phyloP scores from a whole-genome alignment of 768 basidiomycete genomes.

The Tulasnella sp. region DNA sequence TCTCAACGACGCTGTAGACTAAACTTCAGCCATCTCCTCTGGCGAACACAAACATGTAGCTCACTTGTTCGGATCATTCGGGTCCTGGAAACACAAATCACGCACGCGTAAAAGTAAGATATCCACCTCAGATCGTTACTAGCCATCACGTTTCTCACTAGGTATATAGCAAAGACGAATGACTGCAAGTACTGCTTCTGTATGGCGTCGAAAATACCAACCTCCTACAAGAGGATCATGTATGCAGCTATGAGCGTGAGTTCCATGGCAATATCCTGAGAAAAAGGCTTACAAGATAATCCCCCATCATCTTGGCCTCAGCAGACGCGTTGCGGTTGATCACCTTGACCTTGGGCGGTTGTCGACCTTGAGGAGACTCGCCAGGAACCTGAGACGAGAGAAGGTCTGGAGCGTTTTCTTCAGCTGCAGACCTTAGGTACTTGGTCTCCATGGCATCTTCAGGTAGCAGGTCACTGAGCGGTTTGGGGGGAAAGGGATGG shows the following conservation, averaged over 20 bases:
- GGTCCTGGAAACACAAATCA: constrained; percentile 50
- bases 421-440: not conserved
- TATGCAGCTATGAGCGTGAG: constrained; percentile 2
- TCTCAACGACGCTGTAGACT: constrained; percentile 59
- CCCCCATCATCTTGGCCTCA: constrained; percentile 71
- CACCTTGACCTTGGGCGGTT: constrained; percentile 62
- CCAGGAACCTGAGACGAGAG: not conserved
- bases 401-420: not conserved
- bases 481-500: not conserved
- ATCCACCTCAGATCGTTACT: no score
- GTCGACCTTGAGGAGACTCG: constrained; percentile 21
- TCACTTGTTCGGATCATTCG: constrained; percentile 75
- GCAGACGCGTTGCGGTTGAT: constrained; percentile 69
- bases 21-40: not conserved
- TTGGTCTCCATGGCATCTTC: constrained; percentile 18
- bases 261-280: constrained; percentile 18
- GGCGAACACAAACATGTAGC: constrained; percentile 19
- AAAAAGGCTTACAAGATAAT: constrained; percentile 53
- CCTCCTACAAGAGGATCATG: constrained; percentile 42
- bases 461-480: constrained; percentile 19
- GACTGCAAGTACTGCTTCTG: constrained; percentile 75
- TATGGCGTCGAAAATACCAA: constrained; percentile 78
- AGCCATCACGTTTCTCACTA: constrained; percentile 45
- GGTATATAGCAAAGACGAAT: constrained; percentile 76
- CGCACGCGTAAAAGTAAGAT: no score